Percentiles rank a stretch among this genome's conserved stretches.
These are phyloP conservation scores for Fagopyrum esculentum DNA, from an alignment of 148 eudicot genomes.

Conservation along the genomic window DNA sequence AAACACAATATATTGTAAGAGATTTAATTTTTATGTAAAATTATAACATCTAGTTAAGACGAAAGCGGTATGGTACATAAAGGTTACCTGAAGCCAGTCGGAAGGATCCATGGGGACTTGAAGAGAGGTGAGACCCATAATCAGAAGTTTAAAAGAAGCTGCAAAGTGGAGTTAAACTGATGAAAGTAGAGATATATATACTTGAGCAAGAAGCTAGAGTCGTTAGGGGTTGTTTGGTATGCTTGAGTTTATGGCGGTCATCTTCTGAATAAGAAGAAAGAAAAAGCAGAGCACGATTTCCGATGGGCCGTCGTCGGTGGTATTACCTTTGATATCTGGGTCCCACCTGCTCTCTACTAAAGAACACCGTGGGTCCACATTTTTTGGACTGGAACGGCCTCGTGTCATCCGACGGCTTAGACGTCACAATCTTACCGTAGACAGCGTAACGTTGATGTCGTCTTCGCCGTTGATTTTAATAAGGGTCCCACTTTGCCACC, in stretches of 20 bases:
- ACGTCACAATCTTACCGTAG: not conserved
- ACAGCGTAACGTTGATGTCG: not conserved
- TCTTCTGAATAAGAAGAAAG: not conserved
- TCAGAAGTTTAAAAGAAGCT: not conserved
- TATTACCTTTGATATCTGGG: conserved; percentile 2
- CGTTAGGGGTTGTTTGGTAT: not conserved
- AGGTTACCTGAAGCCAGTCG: not conserved
- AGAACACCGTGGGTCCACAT: not conserved
- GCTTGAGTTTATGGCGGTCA: not conserved
- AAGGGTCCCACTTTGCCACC: not conserved
- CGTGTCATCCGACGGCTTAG: conserved; percentile 9
- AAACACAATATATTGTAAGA: not conserved
- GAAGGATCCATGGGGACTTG: conserved; percentile 1
- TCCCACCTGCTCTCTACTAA: not conserved
- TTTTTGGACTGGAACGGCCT: conserved; percentile 10
- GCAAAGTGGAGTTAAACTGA: no score
- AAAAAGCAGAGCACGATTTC: conserved; percentile 1
- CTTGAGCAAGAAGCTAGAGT: not conserved
- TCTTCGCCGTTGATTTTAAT: not conserved
- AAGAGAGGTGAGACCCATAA: not conserved
- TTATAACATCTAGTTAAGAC: not conserved
- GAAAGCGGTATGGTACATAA: not conserved
- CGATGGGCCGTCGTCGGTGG: conserved; percentile 12
- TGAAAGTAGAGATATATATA: no score
- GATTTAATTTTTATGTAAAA: not conserved